A percentile compares a stretch with the other conserved stretches of the same genome.
Conservation (phyloP, 768 basidiomycete genomes). For the Piloderma croceum region DNA sequence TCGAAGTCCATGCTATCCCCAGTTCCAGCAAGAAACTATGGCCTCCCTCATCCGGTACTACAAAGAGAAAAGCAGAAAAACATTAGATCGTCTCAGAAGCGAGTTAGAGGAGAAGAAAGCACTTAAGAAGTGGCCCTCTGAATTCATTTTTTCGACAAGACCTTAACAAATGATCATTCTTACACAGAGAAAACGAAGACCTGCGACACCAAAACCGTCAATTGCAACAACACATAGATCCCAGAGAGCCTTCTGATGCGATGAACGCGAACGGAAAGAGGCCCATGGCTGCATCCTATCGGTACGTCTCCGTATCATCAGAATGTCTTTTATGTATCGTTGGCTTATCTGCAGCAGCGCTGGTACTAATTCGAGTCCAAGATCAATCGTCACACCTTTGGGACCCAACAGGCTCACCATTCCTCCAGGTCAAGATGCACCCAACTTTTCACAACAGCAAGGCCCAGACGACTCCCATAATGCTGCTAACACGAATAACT, state of each 20-base stretch:
- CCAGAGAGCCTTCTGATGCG: conserved; percentile 29
- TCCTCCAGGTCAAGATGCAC: conserved; percentile 52
- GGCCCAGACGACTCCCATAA: conserved; percentile 6
- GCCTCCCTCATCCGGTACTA: conserved; percentile 62
- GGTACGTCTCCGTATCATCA: conserved; percentile 32
- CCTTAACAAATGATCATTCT: conserved; percentile 7
- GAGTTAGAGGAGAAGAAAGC: conserved; percentile 40
- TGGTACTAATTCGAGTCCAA: conserved; percentile 54
- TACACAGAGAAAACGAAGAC: conserved; percentile 42
- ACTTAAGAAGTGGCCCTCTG: conserved; percentile 47
- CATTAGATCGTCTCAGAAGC: conserved; percentile 48
- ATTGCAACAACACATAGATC: conserved; percentile 29
- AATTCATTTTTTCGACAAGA: conserved; percentile 6
- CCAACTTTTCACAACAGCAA: conserved; percentile 20
- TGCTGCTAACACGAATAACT: conserved; percentile 9
- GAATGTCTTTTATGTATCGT: no score
- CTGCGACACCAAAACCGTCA: conserved; percentile 47
- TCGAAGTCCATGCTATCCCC: conserved; percentile 1
- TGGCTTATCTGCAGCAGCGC: conserved; percentile 13
- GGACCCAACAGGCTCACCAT: conserved; percentile 66
- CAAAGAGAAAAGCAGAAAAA: conserved; percentile 45
- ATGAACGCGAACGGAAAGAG: conserved; percentile 64
- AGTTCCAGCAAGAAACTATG: conserved; percentile 81
- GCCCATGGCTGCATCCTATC: conserved; percentile 39
- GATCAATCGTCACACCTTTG: conserved; percentile 47